Evolutionary conservation across 2,329 filamentous ascomycete species (phyloP).

Genomic region (Colletotrichum sp.): DNA sequence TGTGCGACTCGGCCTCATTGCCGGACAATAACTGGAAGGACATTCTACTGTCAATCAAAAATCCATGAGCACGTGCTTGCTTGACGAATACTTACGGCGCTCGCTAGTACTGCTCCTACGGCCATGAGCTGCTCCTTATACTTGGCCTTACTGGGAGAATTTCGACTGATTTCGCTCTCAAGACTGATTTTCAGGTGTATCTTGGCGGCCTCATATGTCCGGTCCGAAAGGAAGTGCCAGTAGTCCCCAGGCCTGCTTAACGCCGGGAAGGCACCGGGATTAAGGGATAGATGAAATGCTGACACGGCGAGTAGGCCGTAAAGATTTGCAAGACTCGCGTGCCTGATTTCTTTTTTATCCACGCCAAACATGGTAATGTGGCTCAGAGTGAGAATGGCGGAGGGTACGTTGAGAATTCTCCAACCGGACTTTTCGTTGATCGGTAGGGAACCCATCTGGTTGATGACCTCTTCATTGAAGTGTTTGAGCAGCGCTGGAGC

Average conservation of each 20-base stretch:
- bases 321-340: neutral
- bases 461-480: slow-evolving; percentile 1
- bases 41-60: neutral
- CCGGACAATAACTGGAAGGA: neutral
- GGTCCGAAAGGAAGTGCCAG: neutral
- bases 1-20: neutral
- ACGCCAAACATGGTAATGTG: neutral
- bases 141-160: neutral
- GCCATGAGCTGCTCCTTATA: slow-evolving; percentile 9
- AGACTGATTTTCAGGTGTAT: neutral
- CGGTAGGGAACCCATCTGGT: neutral
- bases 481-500: neutral
- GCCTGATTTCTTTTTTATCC: neutral
- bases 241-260: neutral
- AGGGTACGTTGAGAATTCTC: neutral
- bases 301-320: neutral
- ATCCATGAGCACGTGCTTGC: neutral
- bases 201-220: neutral
- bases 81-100: neutral
- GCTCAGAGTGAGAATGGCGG: neutral
- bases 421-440: neutral
- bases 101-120: neutral
- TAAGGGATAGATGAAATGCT: neutral
- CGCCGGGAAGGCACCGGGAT: neutral
- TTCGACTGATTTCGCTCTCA: neutral